phyloP scores from a whole-genome alignment of 306 rosid species.

The Castanea mollissima region DNA sequence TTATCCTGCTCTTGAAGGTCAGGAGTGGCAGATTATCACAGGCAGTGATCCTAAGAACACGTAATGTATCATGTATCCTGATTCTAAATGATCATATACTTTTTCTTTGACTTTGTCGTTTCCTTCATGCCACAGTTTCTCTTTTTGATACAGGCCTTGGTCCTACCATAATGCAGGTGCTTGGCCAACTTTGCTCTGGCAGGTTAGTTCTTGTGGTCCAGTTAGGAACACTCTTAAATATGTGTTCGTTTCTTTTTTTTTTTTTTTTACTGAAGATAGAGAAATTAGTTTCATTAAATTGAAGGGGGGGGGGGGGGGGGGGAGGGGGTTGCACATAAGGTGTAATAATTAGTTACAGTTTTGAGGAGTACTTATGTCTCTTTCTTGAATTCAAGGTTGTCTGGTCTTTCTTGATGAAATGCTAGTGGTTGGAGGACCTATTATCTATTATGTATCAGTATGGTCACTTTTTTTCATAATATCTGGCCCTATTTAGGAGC shows the following conservation, averaged over 20 bases:
- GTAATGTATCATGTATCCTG: constrained; percentile 36
- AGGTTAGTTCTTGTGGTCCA: constrained; percentile 46
- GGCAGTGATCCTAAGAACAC: constrained; percentile 93
- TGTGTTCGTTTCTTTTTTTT: neutral
- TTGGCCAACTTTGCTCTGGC: constrained; percentile 94
- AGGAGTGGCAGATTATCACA: constrained; percentile 86
- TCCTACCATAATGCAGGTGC: constrained; percentile 89
- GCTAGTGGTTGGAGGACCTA: neutral
- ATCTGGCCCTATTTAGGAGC: constrained; percentile 7
- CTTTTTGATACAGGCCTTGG: constrained; percentile 69
- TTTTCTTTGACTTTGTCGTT: neutral
- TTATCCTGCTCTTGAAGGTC: constrained; percentile 87
- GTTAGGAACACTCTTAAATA: neutral
- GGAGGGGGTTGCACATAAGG: neutral
- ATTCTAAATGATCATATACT: constrained; percentile 3
- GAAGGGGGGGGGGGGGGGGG: too few species aligned
- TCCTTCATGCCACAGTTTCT: constrained; percentile 14
- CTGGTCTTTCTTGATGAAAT: neutral
- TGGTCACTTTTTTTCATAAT: constrained; percentile 4
- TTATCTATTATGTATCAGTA: neutral
- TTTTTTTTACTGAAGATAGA: neutral
- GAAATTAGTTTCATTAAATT: neutral
- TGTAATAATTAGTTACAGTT: neutral
- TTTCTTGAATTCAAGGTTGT: neutral
- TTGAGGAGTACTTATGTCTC: neutral